Conservation (phyloP, 352 stramenopile species). For the Phytophthora boehmeriae region DNA sequence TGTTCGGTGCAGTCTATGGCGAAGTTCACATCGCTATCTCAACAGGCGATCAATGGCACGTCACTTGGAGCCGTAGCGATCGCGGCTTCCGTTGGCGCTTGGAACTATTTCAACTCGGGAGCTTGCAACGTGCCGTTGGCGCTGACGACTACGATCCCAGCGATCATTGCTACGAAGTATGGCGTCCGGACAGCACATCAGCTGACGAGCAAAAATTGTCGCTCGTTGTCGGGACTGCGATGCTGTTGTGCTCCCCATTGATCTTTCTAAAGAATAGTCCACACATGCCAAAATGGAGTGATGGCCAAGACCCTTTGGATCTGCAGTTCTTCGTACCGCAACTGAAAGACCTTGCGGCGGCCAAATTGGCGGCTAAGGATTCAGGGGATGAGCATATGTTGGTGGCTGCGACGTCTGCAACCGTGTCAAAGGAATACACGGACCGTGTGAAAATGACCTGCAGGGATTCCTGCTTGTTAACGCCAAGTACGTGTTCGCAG, state of each 20-base stretch:
- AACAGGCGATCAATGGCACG: conserved; percentile 86
- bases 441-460: conserved; percentile 48
- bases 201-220: conserved; percentile 77
- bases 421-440: conserved; percentile 45
- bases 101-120: conserved; percentile 70
- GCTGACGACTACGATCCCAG: conserved; percentile 70
- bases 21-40: conserved; percentile 78
- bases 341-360: conserved; percentile 33
- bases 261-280: conserved; percentile 86
- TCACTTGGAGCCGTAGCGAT: conserved; percentile 82
- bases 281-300: conserved; percentile 80
- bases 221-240: conserved; percentile 76
- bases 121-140: conserved; percentile 83
- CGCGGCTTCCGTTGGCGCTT: conserved; percentile 66
- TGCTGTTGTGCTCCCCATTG: conserved; percentile 77
- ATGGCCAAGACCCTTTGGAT: conserved; percentile 58
- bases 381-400: conserved; percentile 11
- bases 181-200: conserved; percentile 79
- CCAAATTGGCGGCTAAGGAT: conserved; percentile 8
- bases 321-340: conserved; percentile 77
- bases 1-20: conserved; percentile 60
- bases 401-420: conserved; percentile 21
- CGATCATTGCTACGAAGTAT: conserved; percentile 80
- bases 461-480: conserved; percentile 60
- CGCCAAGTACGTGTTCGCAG: conserved; percentile 77